A percentile compares a stretch with the other conserved stretches of the same genome.
Conservation (phyloP, 73 alveolate species). For the Paramecium sonneborni region DNA sequence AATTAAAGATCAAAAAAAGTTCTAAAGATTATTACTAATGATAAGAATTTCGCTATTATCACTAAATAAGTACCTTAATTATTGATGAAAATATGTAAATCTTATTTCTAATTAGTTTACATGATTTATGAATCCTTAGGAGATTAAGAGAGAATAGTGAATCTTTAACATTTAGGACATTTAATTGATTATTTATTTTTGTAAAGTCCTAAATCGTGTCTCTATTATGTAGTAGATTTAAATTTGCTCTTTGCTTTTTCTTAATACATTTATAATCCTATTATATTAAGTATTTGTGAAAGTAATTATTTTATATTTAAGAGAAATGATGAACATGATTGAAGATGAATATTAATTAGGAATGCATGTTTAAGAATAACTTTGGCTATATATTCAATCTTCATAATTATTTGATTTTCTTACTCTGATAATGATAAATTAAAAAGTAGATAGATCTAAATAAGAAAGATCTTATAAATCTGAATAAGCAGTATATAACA, state of each 20-base stretch:
- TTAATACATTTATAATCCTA: background rate
- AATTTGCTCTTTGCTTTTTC: background rate
- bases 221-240: background rate
- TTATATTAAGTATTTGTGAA: background rate
- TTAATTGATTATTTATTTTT: background rate
- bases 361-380: background rate
- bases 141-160: background rate
- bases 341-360: slow-evolving; percentile 35
- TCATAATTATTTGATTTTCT: background rate
- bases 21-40: background rate
- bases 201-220: slow-evolving; percentile 18
- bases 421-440: background rate
- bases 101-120: background rate
- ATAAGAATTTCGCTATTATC: background rate
- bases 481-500: background rate
- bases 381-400: background rate
- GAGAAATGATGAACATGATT: background rate
- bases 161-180: background rate
- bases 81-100: background rate
- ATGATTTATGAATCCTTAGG: background rate
- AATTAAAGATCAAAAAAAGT: background rate
- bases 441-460: background rate
- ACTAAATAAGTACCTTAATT: background rate
- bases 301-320: background rate
- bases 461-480: background rate